Conservation (phyloP, 2,329 filamentous ascomycete genomes). For the Trichocomaceae sp. region DNA sequence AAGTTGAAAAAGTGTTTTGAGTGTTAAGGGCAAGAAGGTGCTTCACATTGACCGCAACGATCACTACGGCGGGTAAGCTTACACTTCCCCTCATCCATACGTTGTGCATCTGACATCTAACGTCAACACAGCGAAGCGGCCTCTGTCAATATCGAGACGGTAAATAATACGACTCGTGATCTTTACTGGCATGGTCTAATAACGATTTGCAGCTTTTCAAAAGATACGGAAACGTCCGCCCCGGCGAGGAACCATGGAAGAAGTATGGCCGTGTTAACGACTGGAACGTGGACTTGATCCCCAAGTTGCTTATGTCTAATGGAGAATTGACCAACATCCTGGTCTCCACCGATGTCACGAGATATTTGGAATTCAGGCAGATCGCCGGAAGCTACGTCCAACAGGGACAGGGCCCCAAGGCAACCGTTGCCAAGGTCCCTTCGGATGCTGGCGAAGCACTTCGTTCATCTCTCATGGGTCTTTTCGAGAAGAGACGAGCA, state of each 20-base stretch:
- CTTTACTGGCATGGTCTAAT: conserved; percentile 26
- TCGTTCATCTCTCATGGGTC: conserved; percentile 87
- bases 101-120: conserved; percentile 23
- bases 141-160: conserved; percentile 92
- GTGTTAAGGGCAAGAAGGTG: conserved; percentile 98
- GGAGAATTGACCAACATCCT: conserved; percentile 98
- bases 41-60: conserved; percentile 98
- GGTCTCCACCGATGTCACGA: conserved; percentile 85
- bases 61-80: conserved; percentile 88
- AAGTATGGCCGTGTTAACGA: conserved; percentile 94
- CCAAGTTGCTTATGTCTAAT: conserved; percentile 97
- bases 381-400: conserved; percentile 96
- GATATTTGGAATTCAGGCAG: conserved; percentile 88
- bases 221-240: conserved; percentile 77
- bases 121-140: conserved; percentile 67
- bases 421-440: conserved; percentile 93
- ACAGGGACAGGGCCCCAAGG: conserved; percentile 72
- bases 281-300: conserved; percentile 99
- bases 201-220: conserved; percentile 79
- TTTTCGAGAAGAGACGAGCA: conserved; percentile 96
- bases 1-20: conserved; percentile 63
- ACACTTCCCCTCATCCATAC: conserved; percentile 9
- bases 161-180: conserved; percentile 34
- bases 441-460: conserved; percentile 87
- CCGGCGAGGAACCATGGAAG: conserved; percentile 90